These are phyloP conservation scores for Petunia axillaris DNA, from an alignment of 257 asterid genomes.

Conservation along the genomic window DNA sequence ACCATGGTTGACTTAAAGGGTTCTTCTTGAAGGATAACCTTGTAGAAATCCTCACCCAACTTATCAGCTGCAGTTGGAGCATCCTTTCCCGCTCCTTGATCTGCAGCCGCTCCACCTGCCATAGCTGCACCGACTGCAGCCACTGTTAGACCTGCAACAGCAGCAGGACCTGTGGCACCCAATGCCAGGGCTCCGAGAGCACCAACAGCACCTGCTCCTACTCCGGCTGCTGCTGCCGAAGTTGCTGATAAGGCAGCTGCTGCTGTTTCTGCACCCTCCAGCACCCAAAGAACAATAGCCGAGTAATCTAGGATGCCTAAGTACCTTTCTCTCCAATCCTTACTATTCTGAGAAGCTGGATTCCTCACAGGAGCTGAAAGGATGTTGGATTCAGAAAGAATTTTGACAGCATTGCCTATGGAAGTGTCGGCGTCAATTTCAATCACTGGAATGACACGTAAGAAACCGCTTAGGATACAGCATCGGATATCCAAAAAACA, in stretches of 20 bases:
- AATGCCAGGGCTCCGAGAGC: slow-evolving; percentile 78
- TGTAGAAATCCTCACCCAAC: slow-evolving; percentile 87
- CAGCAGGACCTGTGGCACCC: slow-evolving; percentile 82
- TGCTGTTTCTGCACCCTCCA: slow-evolving; percentile 81
- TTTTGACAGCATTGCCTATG: slow-evolving; percentile 66
- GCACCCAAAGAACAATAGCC: slow-evolving; percentile 80
- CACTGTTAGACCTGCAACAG: slow-evolving; percentile 66
- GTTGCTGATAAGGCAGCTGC: slow-evolving; percentile 79
- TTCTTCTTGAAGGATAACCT: slow-evolving; percentile 81
- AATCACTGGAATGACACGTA: slow-evolving; percentile 48
- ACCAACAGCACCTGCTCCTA: slow-evolving; percentile 78
- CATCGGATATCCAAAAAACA: background rate
- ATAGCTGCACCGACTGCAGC: slow-evolving; percentile 91
- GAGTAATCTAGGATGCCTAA: slow-evolving; percentile 82
- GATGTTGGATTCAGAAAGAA: slow-evolving; percentile 79
- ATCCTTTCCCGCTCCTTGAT: slow-evolving; percentile 63
- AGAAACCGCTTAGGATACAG: background rate
- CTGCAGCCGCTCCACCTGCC: slow-evolving; percentile 76
- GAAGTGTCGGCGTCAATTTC: slow-evolving; percentile 72
- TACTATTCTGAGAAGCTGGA: slow-evolving; percentile 44
- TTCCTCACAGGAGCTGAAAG: slow-evolving; percentile 81
- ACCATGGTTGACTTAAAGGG: slow-evolving; percentile 90
- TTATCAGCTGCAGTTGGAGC: slow-evolving; percentile 65
- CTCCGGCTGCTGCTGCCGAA: slow-evolving; percentile 82
- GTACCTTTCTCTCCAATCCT: slow-evolving; percentile 75